Evolutionary conservation across 352 stramenopile species (phyloP), one percentile per base, ranked within the genome.

Genomic region (Phytophthora sojae): DNA sequence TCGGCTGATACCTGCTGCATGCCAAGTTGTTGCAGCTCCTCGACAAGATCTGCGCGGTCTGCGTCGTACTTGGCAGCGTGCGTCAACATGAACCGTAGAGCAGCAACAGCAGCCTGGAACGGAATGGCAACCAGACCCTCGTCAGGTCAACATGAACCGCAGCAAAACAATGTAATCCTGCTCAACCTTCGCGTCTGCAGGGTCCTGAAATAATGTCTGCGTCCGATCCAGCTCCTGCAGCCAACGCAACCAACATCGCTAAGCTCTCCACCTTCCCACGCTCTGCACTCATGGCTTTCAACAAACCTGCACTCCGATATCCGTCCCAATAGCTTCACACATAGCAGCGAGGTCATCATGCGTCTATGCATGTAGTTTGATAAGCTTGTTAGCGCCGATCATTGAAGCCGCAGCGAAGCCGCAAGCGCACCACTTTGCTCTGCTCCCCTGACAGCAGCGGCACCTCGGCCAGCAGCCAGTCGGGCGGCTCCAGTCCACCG

Each of bases 381-480:
- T 7, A 47, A 47, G 39, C 1, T 19, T 19, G 15, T 39, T 39
- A 39, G 9, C 32, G 4, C 0, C 15, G 39, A 8, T 21, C 39
- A 19, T 8, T 15, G 39, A 19, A 17, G 7, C 49, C 19, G 44
- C 14, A 39, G 49, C n/a, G 26, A 25, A 19, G 12, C 19, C 4
- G 39, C 14, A 44, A 15, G 58, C 71, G 25, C 58, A 77, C 73
- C 65, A 75, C 29, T 57, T 60, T 73, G 17, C 23, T 66, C 1
- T 69, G 49, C 25, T 67, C 63, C 42, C 62, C 73, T 11, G 71
- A 75, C 44, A 91, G 61, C 57, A 85, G 50, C 45, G 78, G 68
- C 51, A 89, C 50, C 61, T 88, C 78, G 1, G 76, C 80, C 39
- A 90, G 69, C 57, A 91, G 25, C 83, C 83, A 91, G 69, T 91